Conservation (phyloP, 108 stramenopile species). For the Pseudonitzschia multiseries region DNA sequence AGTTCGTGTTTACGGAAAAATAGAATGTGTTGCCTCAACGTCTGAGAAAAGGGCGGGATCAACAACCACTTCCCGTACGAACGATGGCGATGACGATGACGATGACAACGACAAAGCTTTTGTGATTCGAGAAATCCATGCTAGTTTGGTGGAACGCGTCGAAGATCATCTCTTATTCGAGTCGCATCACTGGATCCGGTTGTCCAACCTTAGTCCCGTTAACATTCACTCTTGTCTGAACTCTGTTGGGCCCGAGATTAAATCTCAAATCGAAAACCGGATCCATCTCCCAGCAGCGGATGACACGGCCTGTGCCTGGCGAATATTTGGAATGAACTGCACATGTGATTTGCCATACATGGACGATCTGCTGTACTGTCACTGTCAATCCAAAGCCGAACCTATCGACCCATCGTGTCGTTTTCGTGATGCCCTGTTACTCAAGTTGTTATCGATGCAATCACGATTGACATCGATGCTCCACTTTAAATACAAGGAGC, state of each 20-base stretch:
- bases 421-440: constrained; percentile 69
- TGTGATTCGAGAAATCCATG: constrained; percentile 30
- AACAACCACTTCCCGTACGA: neutral
- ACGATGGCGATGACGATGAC: neutral
- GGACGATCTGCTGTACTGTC: constrained; percentile 67
- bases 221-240: constrained; percentile 15
- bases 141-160: constrained; percentile 23
- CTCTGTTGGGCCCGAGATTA: constrained; percentile 27
- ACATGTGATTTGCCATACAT: constrained; percentile 39
- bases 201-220: neutral
- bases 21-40: constrained; percentile 44
- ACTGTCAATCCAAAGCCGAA: constrained; percentile 71
- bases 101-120: neutral
- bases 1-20: constrained; percentile 60
- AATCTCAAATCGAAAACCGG: constrained; percentile 21
- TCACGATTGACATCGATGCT: constrained; percentile 33
- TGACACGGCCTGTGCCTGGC: constrained; percentile 45
- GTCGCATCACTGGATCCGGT: constrained; percentile 30
- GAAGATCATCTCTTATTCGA: constrained; percentile 10
- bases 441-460: constrained; percentile 55
- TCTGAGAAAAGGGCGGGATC: neutral
- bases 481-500: constrained; percentile 51
- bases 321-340: constrained; percentile 57
- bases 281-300: constrained; percentile 41
- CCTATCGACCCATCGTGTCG: constrained; percentile 57